Evolutionary conservation across 192 early-diverging fungal genomes (phyloP).

Genomic region (Gonapodya prolifera): DNA sequence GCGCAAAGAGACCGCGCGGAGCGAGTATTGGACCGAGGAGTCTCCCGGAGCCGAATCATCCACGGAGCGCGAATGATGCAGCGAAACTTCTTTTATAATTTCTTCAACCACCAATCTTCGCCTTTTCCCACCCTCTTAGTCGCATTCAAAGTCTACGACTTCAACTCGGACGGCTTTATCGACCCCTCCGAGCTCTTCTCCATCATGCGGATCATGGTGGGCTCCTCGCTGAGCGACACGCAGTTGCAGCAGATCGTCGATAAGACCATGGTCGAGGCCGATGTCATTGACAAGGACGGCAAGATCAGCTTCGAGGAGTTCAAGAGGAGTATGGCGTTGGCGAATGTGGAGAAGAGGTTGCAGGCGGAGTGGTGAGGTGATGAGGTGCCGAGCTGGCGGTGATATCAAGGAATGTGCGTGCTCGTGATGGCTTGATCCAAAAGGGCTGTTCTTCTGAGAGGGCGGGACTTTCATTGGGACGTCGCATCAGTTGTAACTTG

Average conservation of each 20-base stretch:
- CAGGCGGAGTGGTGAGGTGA: slow-evolving; percentile 20
- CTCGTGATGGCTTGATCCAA: no score
- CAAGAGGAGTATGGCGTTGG: slow-evolving; percentile 23
- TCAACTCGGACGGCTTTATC: slow-evolving; percentile 31
- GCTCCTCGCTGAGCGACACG: slow-evolving; percentile 7
- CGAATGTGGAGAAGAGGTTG: slow-evolving; percentile 24
- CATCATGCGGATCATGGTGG: slow-evolving; percentile 6
- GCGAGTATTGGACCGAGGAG: no score
- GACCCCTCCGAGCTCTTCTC: slow-evolving; percentile 19
- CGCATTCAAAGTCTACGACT: slow-evolving; percentile 41
- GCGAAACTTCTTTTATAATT: no score
- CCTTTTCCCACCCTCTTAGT: slow-evolving; percentile 15
- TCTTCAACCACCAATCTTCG: no score
- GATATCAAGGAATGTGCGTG: no score
- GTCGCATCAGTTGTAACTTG: no score
- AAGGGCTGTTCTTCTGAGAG: no score
- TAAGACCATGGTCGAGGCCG: slow-evolving; percentile 30
- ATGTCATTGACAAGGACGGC: slow-evolving; percentile 30
- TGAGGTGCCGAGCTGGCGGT: no score
- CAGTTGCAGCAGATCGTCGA: slow-evolving; percentile 29
- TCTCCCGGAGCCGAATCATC: no score
- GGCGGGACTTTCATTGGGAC: no score
- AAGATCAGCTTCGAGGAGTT: slow-evolving; percentile 31
- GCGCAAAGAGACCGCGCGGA: no score
- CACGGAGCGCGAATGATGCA: no score